phyloP scores from a whole-genome alignment of 192 early-diverging fungal genomes.

The Gigaspora rosea region DNA sequence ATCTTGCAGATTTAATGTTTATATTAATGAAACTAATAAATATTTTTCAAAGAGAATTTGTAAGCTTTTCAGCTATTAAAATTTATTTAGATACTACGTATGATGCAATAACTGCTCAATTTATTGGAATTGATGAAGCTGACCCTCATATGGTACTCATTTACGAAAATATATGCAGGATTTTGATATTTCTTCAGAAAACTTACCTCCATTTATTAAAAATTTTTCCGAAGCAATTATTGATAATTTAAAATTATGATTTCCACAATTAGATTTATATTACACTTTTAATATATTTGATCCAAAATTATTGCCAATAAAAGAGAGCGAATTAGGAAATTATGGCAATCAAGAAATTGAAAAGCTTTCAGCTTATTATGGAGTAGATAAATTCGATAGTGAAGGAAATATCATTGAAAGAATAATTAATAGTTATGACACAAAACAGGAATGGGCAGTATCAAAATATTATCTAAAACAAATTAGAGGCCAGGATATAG shows the following conservation, averaged over 20 bases:
- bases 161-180: constrained; percentile 3
- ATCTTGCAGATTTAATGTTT: neutral
- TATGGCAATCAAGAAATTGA: no score
- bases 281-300: neutral
- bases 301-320: neutral
- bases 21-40: neutral
- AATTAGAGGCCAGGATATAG: neutral
- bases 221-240: neutral
- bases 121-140: neutral
- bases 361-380: neutral
- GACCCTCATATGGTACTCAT: neutral
- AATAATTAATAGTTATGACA: neutral
- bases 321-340: neutral
- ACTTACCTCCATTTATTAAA: neutral
- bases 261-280: neutral
- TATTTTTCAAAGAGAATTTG: neutral
- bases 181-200: no score
- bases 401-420: neutral
- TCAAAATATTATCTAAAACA: neutral
- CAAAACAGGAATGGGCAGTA: neutral
- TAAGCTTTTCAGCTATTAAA: neutral
- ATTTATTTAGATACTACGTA: neutral
- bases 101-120: neutral
- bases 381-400: neutral
- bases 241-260: neutral